These are phyloP conservation scores for Cercospora canescens DNA, from an alignment of 2,329 filamentous ascomycete genomes.

Conservation along the genomic window DNA sequence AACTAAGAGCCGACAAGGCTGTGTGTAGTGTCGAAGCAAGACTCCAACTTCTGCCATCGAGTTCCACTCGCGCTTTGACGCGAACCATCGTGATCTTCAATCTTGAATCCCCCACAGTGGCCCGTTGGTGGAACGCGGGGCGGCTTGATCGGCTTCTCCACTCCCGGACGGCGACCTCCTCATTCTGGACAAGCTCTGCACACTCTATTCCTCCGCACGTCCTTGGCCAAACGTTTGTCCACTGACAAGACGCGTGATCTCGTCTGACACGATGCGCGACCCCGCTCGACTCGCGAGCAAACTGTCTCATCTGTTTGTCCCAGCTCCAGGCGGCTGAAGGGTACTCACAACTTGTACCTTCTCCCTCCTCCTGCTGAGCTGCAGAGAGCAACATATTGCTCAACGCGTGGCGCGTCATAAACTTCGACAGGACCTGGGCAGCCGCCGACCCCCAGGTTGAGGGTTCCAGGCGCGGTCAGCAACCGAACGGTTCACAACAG, in stretches of 20 bases:
- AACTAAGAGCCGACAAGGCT: background rate
- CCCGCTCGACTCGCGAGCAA: slow-evolving; percentile 10
- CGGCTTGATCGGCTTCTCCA: background rate
- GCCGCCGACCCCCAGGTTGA: background rate
- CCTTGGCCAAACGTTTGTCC: background rate
- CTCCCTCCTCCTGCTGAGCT: slow-evolving; percentile 6
- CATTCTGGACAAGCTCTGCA: background rate
- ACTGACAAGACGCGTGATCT: background rate
- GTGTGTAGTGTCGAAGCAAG: background rate
- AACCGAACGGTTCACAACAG: background rate
- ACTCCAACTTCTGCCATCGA: background rate
- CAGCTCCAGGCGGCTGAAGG: background rate
- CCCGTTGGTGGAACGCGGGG: background rate
- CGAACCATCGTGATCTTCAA: background rate
- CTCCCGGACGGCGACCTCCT: background rate
- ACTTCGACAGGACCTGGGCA: slow-evolving; percentile 3
- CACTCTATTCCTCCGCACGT: background rate
- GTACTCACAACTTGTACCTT: slow-evolving; percentile 7
- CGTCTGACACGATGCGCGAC: slow-evolving; percentile 6
- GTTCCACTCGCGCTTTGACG: background rate
- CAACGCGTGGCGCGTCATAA: slow-evolving; percentile 8
- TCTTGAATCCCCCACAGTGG: background rate
- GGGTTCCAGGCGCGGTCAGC: background rate
- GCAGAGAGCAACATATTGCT: slow-evolving; percentile 5
- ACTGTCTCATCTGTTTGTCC: background rate